phyloP scores from a whole-genome alignment of 305 asterid species.

The Striga hermonthica region DNA sequence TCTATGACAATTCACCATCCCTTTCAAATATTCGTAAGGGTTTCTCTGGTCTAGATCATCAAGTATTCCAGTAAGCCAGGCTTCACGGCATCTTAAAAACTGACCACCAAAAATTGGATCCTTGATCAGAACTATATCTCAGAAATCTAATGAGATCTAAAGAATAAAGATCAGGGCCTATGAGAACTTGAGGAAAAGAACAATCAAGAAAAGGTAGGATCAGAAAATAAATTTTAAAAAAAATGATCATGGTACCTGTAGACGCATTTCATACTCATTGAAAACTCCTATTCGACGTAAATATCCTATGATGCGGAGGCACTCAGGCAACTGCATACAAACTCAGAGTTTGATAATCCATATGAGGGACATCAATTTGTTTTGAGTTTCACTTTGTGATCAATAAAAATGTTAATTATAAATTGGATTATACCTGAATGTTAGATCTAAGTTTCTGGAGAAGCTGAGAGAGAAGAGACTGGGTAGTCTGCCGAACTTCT shows the following conservation, averaged over 20 bases:
- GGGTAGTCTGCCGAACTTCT: conserved; percentile 72
- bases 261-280: conserved; percentile 76
- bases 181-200: background rate
- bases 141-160: background rate
- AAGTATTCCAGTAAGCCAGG: conserved; percentile 74
- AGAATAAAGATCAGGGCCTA: conserved; percentile 11
- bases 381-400: conserved; percentile 2
- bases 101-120: conserved; percentile 30
- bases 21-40: conserved; percentile 74
- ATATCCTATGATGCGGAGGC: conserved; percentile 81
- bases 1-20: conserved; percentile 70
- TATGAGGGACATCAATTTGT: conserved; percentile 6
- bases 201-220: background rate
- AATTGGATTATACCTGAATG: conserved; percentile 53
- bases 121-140: conserved; percentile 27
- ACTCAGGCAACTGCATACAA: conserved; percentile 63
- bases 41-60: conserved; percentile 74
- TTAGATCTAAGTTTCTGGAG: conserved; percentile 77
- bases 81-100: conserved; percentile 79
- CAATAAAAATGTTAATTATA: conserved; percentile 13
- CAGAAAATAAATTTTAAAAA: background rate
- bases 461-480: conserved; percentile 78
- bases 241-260: conserved; percentile 48
- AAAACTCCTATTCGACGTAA: conserved; percentile 76
- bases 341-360: background rate